Percentiles rank a stretch among this genome's conserved stretches.
These are phyloP conservation scores for Entophlyctis luteolus DNA, from an alignment of 192 early-diverging fungal species.

Conservation along the genomic window DNA sequence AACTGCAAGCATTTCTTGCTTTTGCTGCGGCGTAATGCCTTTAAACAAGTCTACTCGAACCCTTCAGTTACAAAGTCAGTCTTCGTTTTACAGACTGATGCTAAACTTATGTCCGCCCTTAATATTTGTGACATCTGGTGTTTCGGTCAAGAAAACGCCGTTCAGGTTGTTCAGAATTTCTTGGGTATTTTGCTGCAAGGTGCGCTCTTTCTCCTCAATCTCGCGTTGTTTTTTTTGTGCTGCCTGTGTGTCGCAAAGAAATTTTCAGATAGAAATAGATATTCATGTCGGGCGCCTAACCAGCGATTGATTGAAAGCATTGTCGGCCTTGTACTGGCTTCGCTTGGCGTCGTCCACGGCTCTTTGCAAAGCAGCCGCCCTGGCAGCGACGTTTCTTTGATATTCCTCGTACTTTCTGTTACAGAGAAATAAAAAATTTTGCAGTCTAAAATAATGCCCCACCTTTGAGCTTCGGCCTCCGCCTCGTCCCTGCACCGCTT, in stretches of 20 bases:
- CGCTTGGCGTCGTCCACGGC: constrained; percentile 31
- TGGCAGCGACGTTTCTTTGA: constrained; percentile 34
- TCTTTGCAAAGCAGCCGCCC: constrained; percentile 36
- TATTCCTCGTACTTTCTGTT: constrained; percentile 38
- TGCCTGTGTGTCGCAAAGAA: constrained; percentile 13
- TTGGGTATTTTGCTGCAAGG: constrained; percentile 36
- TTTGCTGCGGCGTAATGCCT: constrained; percentile 50
- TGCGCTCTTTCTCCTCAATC: constrained; percentile 15
- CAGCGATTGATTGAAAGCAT: constrained; percentile 40
- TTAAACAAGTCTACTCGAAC: constrained; percentile 58
- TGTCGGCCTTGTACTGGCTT: constrained; percentile 36
- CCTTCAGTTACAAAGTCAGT: constrained; percentile 16
- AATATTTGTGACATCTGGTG: constrained; percentile 49
- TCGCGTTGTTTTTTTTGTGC: constrained; percentile 42
- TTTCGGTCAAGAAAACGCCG: constrained; percentile 52
- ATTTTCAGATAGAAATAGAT: neutral
- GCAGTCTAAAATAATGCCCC: neutral
- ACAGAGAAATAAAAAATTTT: neutral
- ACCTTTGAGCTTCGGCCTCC: constrained; percentile 42
- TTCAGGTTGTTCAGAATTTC: constrained; percentile 46
- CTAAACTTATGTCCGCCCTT: constrained; percentile 49
- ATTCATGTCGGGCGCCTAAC: constrained; percentile 16
- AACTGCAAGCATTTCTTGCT: constrained; percentile 31
- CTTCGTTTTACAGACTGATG: neutral
- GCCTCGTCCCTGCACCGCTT: constrained; percentile 30